Percentiles rank a stretch among this genome's conserved stretches.
Conservation (phyloP, 73 alveolate species). For the Symbiodinium natans region DNA sequence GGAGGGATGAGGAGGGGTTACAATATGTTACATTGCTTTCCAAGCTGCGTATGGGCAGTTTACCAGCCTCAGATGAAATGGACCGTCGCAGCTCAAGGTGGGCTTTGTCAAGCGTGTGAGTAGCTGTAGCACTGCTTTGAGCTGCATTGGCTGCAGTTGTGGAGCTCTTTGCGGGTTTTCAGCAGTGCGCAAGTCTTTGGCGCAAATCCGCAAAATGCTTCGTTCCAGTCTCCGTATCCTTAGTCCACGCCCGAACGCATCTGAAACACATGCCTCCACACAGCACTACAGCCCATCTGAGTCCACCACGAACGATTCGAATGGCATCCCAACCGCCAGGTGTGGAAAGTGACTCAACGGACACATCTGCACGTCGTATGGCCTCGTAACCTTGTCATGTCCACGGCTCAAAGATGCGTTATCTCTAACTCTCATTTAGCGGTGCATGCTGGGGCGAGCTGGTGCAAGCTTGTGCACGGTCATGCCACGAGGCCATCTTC, state of each 20-base stretch:
- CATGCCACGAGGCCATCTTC: conserved; percentile 36
- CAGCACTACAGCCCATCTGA: not conserved
- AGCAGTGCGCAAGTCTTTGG: conserved; percentile 86
- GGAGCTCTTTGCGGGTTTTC: conserved; percentile 41
- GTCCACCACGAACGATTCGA: conserved; percentile 66
- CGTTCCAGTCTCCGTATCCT: conserved; percentile 81
- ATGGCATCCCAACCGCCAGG: conserved; percentile 93
- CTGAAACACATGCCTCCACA: not conserved
- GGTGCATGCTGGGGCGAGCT: not conserved
- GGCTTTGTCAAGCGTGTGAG: too few relatives aligned
- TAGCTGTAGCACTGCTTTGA: too few relatives aligned
- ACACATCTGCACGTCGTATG: conserved; percentile 69
- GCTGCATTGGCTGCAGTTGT: not conserved
- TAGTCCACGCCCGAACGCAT: not conserved
- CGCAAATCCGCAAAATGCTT: conserved; percentile 74
- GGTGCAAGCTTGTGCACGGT: not conserved
- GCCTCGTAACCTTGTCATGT: conserved; percentile 29
- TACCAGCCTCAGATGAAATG: conserved; percentile 27
- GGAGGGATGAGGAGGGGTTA: too few relatives aligned
- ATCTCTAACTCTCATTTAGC: not conserved
- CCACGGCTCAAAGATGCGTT: not conserved
- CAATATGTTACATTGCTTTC: too few relatives aligned
- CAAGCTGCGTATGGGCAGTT: conserved; percentile 45
- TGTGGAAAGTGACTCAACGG: conserved; percentile 63
- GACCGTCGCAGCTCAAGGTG: not conserved